phyloP scores from a whole-genome alignment of 2,329 filamentous ascomycete species.

The Arthroderma sp. region DNA sequence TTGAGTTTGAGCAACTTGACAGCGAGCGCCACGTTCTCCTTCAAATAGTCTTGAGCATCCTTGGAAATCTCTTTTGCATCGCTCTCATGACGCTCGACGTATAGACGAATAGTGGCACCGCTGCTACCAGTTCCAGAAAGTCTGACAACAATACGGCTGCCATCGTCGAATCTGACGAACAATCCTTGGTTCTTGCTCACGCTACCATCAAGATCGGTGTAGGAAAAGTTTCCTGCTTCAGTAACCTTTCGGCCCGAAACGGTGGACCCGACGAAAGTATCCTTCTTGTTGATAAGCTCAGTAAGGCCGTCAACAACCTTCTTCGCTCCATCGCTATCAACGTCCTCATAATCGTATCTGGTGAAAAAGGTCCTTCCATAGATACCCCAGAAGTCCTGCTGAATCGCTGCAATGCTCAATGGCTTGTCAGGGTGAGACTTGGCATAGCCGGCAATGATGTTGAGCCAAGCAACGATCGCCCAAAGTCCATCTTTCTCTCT shows the following conservation, averaged over 20 bases:
- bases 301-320: conserved; percentile 76
- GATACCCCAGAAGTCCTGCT: conserved; percentile 90
- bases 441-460: conserved; percentile 92
- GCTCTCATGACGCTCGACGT: conserved; percentile 88
- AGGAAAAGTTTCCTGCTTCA: conserved; percentile 91
- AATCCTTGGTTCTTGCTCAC: conserved; percentile 93
- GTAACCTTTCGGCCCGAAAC: conserved; percentile 72
- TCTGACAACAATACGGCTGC: conserved; percentile 87
- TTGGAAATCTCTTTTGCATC: conserved; percentile 65
- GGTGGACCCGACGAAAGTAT: conserved; percentile 70
- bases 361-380: conserved; percentile 99
- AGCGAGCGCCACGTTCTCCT: conserved; percentile 76
- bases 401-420: conserved; percentile 89
- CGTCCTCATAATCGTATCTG: conserved; percentile 94
- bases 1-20: conserved; percentile 81
- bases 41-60: conserved; percentile 87
- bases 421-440: conserved; percentile 66
- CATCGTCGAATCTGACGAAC: conserved; percentile 86
- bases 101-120: conserved; percentile 90
- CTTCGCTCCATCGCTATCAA: conserved; percentile 79
- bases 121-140: conserved; percentile 91
- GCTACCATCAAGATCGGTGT: conserved; percentile 96
- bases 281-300: conserved; percentile 57
- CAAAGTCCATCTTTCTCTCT: conserved; percentile 98
- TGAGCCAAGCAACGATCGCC: conserved; percentile 95